Base-by-base conservation (phyloP, 345 rosid genomes). In the Rubroshorea leprosula region DNA sequence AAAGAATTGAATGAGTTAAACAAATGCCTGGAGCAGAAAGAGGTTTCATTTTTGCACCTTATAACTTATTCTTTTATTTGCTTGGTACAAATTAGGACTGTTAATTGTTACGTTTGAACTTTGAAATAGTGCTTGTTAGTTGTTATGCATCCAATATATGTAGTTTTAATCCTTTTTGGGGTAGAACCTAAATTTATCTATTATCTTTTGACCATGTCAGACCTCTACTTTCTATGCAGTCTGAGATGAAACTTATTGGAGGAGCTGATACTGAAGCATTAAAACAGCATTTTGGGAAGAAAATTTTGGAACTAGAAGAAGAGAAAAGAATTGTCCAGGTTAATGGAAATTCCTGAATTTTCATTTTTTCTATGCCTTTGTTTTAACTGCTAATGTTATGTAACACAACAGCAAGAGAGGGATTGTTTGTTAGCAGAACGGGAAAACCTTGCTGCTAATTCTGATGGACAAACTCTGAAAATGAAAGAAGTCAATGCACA, bases 1-100 rank as follows among this genome's bases (percentile, higher is more conserved):
- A 83, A 80, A 63, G 95, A 92, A 75, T 68, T 92, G 69, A 76
- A 80, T 50, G 98, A 92, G 65, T 68, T 92, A 64, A 86, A 84
- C 64, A 78, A 78, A 69, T 82, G 83, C 58, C 76, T 92, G 71
- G 93, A 92, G 73, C 86, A 89, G 84, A 92, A 92, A 74, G 93
- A 92, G 98, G 98, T 92, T 45, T 46, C 51, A 26, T 41, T 22
- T 38, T 16, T 21, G 16, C 15, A 3, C 22, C 62, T 38, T 38
- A 6, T 27, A 51, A n/a, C n/a, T n/a, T n/a, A n/a, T n/a, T n/a
- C n/a, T 70, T 27, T 46, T 50, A 10, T 38, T 13, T 26, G 29
- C 54, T 18, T 47, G 45, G 51, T n/a, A 11, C 22, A 29, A 27
- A 51, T 19, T 16, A 51, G 14, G 27, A 51, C 39, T 12, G 11